Evolutionary conservation across 1,284 basidiomycete species (phyloP), one percentile per base, ranked within the genome.

Genomic region (Lignosus rhinocerotis): DNA sequence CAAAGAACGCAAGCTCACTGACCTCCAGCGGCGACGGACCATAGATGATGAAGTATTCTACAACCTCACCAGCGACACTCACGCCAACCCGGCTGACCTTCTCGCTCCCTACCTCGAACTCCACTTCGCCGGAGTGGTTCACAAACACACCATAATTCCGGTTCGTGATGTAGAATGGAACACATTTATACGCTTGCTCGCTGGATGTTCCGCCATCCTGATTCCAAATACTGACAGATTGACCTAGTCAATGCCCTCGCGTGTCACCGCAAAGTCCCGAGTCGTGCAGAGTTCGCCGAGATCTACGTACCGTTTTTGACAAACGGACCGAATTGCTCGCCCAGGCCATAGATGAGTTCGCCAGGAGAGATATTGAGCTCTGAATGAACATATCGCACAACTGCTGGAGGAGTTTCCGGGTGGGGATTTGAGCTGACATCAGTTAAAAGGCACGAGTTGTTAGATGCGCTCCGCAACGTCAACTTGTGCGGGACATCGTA

Each of bases 111-210:
- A 90, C 80, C 67, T 92, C 88, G 36, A 90, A 79, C 67, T 90
- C 87, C 25, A 88, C 85, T 68, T 90, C 88, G n/a, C 87, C 88
- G 2, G 87, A 79, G 63, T 90, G 83, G 70, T 90, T 89, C 69
- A 92, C 83, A 68, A 90, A 90, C 17, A 91, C 80, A 36, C 88
- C 88, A 62, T 90, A 92, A 58, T 84, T 83, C 45, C 83, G 76
- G 66, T 85, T 85, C 6, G 85, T 87, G 65, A 88, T 81, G 66
- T 87, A 87, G 70, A 88, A 88, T 2, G 86, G 86, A n/a, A 88
- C 78, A 59, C 83, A 85, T 79, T 88, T 90, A 73, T 90, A 90
- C 1, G 86, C 85, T 67, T 90, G 87, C 54, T 90, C 87, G 58
- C 82, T 86, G 6, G 84, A 86, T 1, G 85, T 87, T 47, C 86